These are phyloP conservation scores for Chiua virens DNA, from an alignment of 768 basidiomycete genomes.

Conservation along the genomic window DNA sequence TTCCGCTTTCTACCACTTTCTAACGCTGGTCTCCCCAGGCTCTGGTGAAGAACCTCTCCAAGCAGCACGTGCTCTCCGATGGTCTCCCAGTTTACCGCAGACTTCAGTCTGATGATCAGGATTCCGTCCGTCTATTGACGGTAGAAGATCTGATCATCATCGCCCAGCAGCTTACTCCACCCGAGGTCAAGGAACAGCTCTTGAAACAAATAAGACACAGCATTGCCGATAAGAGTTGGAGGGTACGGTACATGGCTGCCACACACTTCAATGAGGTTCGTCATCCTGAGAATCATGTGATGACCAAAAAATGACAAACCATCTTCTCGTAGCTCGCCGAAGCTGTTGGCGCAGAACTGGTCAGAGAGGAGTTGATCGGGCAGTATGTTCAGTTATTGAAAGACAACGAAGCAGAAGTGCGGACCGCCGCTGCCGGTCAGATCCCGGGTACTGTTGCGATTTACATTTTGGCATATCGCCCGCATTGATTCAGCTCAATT, in stretches of 20 bases:
- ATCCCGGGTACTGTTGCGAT: conserved; percentile 73
- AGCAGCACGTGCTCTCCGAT: conserved; percentile 80
- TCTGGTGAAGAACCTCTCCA: conserved; percentile 74
- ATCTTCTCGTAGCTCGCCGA: conserved; percentile 73
- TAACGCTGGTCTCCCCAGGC: conserved; percentile 47
- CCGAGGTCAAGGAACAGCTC: conserved; percentile 91
- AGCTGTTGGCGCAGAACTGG: conserved; percentile 84
- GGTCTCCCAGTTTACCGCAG: conserved; percentile 90
- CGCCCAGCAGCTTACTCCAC: conserved; percentile 76
- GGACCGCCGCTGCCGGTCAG: conserved; percentile 93
- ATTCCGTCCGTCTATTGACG: conserved; percentile 93
- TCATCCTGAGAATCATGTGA: neutral
- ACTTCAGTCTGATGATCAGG: conserved; percentile 95
- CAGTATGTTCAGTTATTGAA: conserved; percentile 94
- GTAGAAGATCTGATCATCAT: conserved; percentile 95
- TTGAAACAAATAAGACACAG: conserved; percentile 85
- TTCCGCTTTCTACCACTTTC: neutral
- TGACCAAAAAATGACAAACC: neutral
- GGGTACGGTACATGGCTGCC: conserved; percentile 98
- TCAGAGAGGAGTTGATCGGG: conserved; percentile 89
- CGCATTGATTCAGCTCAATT: conserved; percentile 7
- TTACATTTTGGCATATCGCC: neutral
- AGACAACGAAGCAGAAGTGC: conserved; percentile 98
- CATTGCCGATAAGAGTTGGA: conserved; percentile 95
- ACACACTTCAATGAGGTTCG: conserved; percentile 93